Base-by-base conservation (phyloP, 208 protist species). In the Leishmania martiniquensis region DNA sequence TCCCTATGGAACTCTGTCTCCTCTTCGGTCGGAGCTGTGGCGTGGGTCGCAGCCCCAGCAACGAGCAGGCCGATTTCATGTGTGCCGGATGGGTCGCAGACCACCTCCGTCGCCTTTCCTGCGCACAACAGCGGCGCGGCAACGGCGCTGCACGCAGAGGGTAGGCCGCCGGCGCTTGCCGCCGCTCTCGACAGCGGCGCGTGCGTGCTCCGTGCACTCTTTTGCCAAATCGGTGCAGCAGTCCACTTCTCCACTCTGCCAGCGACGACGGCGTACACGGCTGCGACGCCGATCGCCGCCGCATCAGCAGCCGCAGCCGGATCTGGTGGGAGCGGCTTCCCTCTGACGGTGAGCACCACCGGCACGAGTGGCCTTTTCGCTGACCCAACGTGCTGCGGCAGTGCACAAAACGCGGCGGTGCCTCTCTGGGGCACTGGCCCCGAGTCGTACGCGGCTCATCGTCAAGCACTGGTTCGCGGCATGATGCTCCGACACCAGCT, bases 61-160 rank as follows among this genome's bases (percentile, higher is more conserved):
- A 67, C 66, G 4, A 82, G 72, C 60, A 68, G 55, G 2, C 78
- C 78, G 7, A 82, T 82, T 52, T 72, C 72, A 2, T 82, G 78
- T 37, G 51, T 69, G 3, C 39, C 44, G 4, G 55, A 59, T 29
- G 51, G 55, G 22, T 13, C 71, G 0, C 25, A 52, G n/a, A 17
- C 15, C 25, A 34, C n/a, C 0, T 3, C n/a, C n/a, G 29, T 32
- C 34, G 17, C 52, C n/a, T 54, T 68, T 17, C 39, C 72, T 10
- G 15, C 32, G 12, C 59, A 75, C 37, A 37, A 62, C 42, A 39
- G 42, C 20, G 1, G 45, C 1, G 15, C 54, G 49, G 20, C 70
- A 47, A n/a, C 70, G 5, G 25, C 47, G 32, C n/a, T 34, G 13
- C 34, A 45, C 1, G 29, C 12, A 9, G 15, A 45, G 12, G 29